Evolutionary conservation across 352 stramenopile species (phyloP).

Genomic region (Globisporangium splendens): DNA sequence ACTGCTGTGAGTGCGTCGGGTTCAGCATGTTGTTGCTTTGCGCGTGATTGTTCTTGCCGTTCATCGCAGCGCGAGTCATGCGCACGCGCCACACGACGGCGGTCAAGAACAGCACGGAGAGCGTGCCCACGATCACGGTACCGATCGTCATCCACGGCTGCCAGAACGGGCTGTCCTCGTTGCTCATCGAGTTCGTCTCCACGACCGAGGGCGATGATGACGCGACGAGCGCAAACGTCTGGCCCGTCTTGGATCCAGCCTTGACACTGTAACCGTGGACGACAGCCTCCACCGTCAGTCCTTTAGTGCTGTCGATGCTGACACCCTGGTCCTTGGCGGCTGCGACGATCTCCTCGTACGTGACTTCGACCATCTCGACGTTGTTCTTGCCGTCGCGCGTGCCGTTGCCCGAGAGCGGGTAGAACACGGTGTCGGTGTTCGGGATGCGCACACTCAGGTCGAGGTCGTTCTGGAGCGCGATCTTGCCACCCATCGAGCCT

Average conservation of each 20-base stretch:
- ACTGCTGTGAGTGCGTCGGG: too few species aligned
- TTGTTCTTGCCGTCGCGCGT: constrained; percentile 80
- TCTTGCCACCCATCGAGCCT: constrained; percentile 51
- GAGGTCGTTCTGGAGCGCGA: constrained; percentile 73
- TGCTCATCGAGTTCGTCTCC: constrained; percentile 17
- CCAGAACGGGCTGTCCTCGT: constrained; percentile 33
- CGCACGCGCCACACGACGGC: constrained; percentile 47
- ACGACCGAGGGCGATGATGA: constrained; percentile 57
- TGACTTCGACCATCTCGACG: constrained; percentile 82
- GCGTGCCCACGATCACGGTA: constrained; percentile 39
- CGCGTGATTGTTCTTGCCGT: constrained; percentile 1
- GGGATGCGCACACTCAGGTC: constrained; percentile 66
- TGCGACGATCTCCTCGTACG: constrained; percentile 54
- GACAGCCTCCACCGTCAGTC: constrained; percentile 57
- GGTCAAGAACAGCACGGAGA: constrained; percentile 53
- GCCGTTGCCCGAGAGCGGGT: constrained; percentile 43
- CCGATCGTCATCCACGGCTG: constrained; percentile 79
- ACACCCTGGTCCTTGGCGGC: constrained; percentile 29
- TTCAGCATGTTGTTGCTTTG: too few species aligned
- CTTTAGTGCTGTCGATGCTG: constrained; percentile 24
- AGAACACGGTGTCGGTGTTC: constrained; percentile 50
- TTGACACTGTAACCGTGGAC: constrained; percentile 68
- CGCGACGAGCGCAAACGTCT: constrained; percentile 75
- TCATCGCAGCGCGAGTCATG: constrained; percentile 7
- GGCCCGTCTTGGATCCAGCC: constrained; percentile 37